Evolutionary conservation across 768 basidiomycete genomes (phyloP).

Genomic region (Rhizopogon rudus): DNA sequence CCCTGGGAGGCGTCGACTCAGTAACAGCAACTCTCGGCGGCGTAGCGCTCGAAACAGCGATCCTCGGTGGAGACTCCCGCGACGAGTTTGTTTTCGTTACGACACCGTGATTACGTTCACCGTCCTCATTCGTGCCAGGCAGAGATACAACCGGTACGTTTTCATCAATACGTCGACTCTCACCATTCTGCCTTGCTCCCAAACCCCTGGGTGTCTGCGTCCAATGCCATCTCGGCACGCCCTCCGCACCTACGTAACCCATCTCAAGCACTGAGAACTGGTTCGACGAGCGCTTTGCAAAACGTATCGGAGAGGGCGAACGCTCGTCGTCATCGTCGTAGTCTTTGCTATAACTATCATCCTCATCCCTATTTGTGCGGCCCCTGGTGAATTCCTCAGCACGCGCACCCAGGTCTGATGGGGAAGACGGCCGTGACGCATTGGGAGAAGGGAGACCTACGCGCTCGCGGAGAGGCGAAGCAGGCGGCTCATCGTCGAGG

Average conservation of each 20-base stretch:
- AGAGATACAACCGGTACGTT: background rate
- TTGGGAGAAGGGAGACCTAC: background rate
- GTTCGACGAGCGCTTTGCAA: background rate
- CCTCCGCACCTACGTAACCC: background rate
- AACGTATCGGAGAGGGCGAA: background rate
- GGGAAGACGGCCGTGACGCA: background rate
- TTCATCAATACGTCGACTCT: background rate
- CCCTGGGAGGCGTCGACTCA: background rate
- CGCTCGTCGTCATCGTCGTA: background rate
- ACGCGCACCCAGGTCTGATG: background rate
- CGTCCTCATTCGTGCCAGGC: background rate
- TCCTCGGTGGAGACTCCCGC: background rate
- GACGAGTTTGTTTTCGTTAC: background rate
- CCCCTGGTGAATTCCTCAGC: background rate
- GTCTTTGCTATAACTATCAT: background rate
- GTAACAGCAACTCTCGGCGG: background rate
- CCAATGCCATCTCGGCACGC: background rate
- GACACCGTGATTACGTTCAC: background rate
- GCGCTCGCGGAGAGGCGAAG: constrained; percentile 16
- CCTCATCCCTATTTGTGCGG: background rate
- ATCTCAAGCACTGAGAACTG: background rate
- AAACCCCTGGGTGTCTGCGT: background rate
- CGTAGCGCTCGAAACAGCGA: background rate
- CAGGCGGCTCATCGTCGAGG: constrained; percentile 32
- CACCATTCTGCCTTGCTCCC: background rate